These are phyloP conservation scores for Stephania yunnanensis DNA, from an alignment of 164 flowering plant species.

Conservation along the genomic window DNA sequence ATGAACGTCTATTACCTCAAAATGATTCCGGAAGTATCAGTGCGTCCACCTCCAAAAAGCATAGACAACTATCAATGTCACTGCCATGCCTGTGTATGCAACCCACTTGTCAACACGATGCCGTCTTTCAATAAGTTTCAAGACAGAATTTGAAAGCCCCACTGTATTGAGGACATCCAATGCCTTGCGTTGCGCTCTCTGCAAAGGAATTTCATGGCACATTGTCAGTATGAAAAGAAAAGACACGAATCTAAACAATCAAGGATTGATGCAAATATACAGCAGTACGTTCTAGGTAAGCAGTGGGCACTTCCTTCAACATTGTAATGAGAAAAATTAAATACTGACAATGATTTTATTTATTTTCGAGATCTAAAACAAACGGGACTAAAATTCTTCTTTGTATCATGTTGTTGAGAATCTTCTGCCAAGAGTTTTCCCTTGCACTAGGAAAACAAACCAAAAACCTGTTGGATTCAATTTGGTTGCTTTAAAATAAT, in stretches of 20 bases:
- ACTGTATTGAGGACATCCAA: constrained; percentile 92
- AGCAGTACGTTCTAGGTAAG: not conserved
- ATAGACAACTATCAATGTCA: constrained; percentile 55
- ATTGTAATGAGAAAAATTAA: not conserved
- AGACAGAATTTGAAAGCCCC: constrained; percentile 83
- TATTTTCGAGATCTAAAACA: not conserved
- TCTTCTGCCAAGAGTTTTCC: no score
- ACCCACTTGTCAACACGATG: constrained; percentile 83
- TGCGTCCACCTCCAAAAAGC: constrained; percentile 61
- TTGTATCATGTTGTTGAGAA: no score
- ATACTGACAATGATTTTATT: not conserved
- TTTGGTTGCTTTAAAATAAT: no score
- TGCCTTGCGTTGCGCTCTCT: constrained; percentile 95
- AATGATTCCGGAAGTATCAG: constrained; percentile 6
- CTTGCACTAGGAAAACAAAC: no score
- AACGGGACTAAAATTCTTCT: no score
- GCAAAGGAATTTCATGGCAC: constrained; percentile 20
- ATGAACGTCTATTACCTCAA: not conserved
- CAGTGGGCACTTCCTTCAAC: not conserved
- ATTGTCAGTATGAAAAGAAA: not conserved
- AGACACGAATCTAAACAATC: not conserved
- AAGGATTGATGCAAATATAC: not conserved
- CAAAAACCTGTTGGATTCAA: no score
- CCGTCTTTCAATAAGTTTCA: constrained; percentile 88
- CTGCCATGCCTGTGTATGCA: constrained; percentile 77